Evolutionary conservation across 1,284 basidiomycete genomes (phyloP).

Genomic region (Austropuccinia psidii): DNA sequence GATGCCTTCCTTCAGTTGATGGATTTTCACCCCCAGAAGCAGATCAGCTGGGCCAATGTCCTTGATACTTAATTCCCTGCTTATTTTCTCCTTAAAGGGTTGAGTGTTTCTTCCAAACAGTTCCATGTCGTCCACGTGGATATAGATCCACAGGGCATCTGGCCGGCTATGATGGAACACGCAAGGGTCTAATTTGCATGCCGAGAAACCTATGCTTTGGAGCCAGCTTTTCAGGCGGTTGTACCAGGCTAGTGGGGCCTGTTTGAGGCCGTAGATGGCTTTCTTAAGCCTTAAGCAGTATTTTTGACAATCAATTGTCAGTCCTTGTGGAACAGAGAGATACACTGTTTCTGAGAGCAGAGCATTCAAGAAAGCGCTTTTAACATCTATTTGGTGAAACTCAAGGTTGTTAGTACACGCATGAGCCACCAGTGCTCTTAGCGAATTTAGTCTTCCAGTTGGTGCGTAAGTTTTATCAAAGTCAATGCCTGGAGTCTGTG

Average conservation of each 20-base stretch:
- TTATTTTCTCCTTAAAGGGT: neutral
- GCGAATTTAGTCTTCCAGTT: neutral
- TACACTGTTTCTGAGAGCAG: neutral
- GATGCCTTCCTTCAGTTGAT: neutral
- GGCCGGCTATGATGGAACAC: neutral
- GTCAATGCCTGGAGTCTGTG: conserved; percentile 32
- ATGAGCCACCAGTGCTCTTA: conserved; percentile 28
- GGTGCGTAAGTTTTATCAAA: conserved; percentile 36
- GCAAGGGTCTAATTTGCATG: neutral
- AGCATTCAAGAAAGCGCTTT: conserved; percentile 35
- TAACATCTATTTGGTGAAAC: conserved; percentile 33
- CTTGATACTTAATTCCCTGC: neutral
- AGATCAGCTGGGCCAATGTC: neutral
- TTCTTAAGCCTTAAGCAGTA: neutral
- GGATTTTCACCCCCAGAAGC: neutral
- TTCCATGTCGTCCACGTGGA: neutral
- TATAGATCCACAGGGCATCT: neutral
- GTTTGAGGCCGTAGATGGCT: neutral
- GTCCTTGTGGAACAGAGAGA: neutral
- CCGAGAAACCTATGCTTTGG: neutral
- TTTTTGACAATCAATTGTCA: neutral
- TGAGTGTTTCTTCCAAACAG: neutral
- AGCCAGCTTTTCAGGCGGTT: neutral
- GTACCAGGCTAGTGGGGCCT: neutral
- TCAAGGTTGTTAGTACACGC: conserved; percentile 1